These are phyloP conservation scores for Glomus cerebriforme DNA, from an alignment of 192 early-diverging fungal species.

Conservation along the genomic window DNA sequence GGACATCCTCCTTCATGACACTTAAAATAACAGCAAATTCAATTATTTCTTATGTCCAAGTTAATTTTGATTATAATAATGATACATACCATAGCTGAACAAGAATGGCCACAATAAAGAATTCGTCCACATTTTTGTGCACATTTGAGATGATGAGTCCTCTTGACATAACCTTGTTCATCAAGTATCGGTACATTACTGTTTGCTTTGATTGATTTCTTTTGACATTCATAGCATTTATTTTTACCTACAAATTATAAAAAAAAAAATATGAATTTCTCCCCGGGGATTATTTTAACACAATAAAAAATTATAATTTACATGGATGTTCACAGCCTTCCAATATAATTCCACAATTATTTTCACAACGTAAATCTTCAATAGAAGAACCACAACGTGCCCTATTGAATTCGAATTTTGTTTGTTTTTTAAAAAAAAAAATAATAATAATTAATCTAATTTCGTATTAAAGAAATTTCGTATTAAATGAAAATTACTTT, in stretches of 20 bases:
- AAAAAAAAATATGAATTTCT: too few relatives aligned
- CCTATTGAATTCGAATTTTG: background rate
- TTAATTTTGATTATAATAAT: conserved; percentile 3
- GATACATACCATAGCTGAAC: conserved; percentile 42
- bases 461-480: background rate
- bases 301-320: background rate
- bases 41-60: background rate
- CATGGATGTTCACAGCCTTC: conserved; percentile 48
- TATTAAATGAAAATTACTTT: conserved; percentile 34
- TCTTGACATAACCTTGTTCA: conserved; percentile 3
- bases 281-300: conserved; percentile 27
- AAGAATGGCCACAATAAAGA: conserved; percentile 43
- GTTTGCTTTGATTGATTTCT: background rate
- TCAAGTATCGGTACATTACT: background rate
- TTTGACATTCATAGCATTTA: background rate
- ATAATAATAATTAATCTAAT: background rate
- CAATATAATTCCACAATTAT: conserved; percentile 35
- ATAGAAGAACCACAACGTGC: conserved; percentile 26
- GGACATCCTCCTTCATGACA: background rate
- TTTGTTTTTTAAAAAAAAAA: too few relatives aligned
- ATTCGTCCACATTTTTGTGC: conserved; percentile 36
- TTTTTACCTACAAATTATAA: conserved; percentile 34
- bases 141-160: conserved; percentile 40
- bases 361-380: conserved; percentile 24
- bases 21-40: background rate